phyloP scores from a whole-genome alignment of 1,284 basidiomycete genomes.

The Coniophora puteana region DNA sequence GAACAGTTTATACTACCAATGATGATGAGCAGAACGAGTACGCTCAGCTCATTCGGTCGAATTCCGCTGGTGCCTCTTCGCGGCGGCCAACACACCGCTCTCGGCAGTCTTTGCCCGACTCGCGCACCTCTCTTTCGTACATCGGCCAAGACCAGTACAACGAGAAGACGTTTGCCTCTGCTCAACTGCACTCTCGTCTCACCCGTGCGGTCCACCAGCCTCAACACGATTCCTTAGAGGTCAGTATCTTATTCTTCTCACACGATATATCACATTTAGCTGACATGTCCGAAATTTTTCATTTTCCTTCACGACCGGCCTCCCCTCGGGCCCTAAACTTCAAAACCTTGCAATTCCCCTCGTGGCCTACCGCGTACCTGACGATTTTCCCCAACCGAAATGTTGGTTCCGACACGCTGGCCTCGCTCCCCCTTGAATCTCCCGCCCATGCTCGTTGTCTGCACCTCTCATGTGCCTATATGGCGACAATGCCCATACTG shows the following conservation, averaged over 20 bases:
- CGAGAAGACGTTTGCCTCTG: slow-evolving; percentile 8
- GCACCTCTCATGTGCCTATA: slow-evolving; percentile 10
- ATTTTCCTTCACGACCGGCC: too few species aligned
- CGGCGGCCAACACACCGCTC: slow-evolving; percentile 12
- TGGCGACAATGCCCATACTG: slow-evolving; percentile 14
- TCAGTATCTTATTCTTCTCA: slow-evolving; percentile 14
- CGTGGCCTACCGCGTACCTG: too few species aligned
- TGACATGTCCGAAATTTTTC: too few species aligned
- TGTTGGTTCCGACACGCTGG: too few species aligned
- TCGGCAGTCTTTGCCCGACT: slow-evolving; percentile 12
- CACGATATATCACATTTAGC: background rate
- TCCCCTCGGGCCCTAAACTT: too few species aligned
- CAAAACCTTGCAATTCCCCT: too few species aligned
- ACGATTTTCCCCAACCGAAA: too few species aligned
- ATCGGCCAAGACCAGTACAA: slow-evolving; percentile 17
- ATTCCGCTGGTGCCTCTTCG: slow-evolving; percentile 27
- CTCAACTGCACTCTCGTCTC: slow-evolving; percentile 13
- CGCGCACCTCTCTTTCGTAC: slow-evolving; percentile 8
- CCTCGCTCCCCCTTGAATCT: background rate
- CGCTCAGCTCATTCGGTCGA: slow-evolving; percentile 23
- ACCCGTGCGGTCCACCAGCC: too few species aligned
- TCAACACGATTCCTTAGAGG: slow-evolving; percentile 21
- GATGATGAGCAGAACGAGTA: slow-evolving; percentile 25
- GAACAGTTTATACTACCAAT: slow-evolving; percentile 17
- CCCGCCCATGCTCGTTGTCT: slow-evolving; percentile 5